These are phyloP conservation scores for Xylaria sp. DNA, from an alignment of 2,329 filamentous ascomycete species.

Conservation along the genomic window DNA sequence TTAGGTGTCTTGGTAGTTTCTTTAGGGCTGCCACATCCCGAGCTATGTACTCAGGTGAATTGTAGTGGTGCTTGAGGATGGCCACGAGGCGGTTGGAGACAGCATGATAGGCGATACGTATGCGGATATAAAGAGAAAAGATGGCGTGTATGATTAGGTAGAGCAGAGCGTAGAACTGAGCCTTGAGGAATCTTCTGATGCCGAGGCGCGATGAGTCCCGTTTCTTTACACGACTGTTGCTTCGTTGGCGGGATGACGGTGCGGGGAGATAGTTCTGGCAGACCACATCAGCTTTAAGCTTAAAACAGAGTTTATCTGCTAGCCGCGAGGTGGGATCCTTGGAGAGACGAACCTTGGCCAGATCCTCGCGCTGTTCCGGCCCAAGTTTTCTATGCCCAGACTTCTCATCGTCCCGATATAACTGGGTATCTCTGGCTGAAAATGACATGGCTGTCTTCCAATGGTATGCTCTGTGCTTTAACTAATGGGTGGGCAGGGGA, in stretches of 20 bases:
- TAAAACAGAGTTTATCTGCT: background rate
- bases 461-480: background rate
- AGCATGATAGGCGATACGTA: slow-evolving; percentile 79
- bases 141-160: slow-evolving; percentile 76
- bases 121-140: slow-evolving; percentile 86
- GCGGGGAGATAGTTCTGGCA: slow-evolving; percentile 39
- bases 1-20: slow-evolving; percentile 83
- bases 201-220: slow-evolving; percentile 54
- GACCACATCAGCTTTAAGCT: slow-evolving; percentile 13
- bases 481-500: background rate
- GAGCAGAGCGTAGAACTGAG: slow-evolving; percentile 68
- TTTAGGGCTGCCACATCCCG: slow-evolving; percentile 79
- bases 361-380: slow-evolving; percentile 50
- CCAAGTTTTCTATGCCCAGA: slow-evolving; percentile 33
- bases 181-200: slow-evolving; percentile 64
- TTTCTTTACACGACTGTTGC: slow-evolving; percentile 38
- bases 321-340: background rate
- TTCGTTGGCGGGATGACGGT: slow-evolving; percentile 35
- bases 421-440: slow-evolving; percentile 44
- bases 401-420: slow-evolving; percentile 54
- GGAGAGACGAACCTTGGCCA: slow-evolving; percentile 48
- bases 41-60: slow-evolving; percentile 89
- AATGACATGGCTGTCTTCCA: slow-evolving; percentile 44
- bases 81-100: slow-evolving; percentile 79
- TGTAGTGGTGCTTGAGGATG: slow-evolving; percentile 92